A percentile compares a stretch with the other conserved stretches of the same genome.
Conservation (phyloP, 2,329 filamentous ascomycete genomes). For the Hirsutella minnesotensis region DNA sequence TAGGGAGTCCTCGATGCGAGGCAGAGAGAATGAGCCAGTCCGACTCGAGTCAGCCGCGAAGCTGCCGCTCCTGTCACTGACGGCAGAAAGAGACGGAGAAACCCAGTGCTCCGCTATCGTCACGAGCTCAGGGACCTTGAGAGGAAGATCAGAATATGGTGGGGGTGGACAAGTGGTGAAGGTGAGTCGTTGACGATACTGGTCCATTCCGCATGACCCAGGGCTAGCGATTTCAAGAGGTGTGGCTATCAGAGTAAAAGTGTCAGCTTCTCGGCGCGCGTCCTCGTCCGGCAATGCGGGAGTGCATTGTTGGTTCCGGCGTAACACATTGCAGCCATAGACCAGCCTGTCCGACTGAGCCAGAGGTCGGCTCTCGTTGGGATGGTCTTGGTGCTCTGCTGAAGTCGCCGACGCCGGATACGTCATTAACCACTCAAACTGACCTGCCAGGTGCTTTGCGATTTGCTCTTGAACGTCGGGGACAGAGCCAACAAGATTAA, state of each 20-base stretch:
- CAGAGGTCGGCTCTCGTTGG: constrained; percentile 3
- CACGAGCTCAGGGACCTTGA: constrained; percentile 18
- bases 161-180: constrained; percentile 9
- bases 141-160: constrained; percentile 11
- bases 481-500: constrained; percentile 13
- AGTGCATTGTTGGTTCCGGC: constrained; percentile 16
- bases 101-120: constrained; percentile 18
- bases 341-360: constrained; percentile 15
- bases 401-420: constrained; percentile 18
- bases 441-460: constrained; percentile 31
- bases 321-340: constrained; percentile 42
- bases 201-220: constrained; percentile 8
- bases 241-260: constrained; percentile 36
- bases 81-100: constrained; percentile 19
- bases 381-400: not conserved
- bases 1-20: constrained; percentile 51
- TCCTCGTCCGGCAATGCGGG: constrained; percentile 8
- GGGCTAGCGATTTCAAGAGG: constrained; percentile 20
- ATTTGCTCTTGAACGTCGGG: constrained; percentile 20
- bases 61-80: constrained; percentile 19
- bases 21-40: constrained; percentile 20
- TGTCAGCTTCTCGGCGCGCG: constrained; percentile 17
- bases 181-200: constrained; percentile 3
- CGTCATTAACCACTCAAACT: constrained; percentile 38
- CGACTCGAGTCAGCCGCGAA: constrained; percentile 21